Conservation (phyloP, 306 rosid genomes). For the Quercus aquifolioides region DNA sequence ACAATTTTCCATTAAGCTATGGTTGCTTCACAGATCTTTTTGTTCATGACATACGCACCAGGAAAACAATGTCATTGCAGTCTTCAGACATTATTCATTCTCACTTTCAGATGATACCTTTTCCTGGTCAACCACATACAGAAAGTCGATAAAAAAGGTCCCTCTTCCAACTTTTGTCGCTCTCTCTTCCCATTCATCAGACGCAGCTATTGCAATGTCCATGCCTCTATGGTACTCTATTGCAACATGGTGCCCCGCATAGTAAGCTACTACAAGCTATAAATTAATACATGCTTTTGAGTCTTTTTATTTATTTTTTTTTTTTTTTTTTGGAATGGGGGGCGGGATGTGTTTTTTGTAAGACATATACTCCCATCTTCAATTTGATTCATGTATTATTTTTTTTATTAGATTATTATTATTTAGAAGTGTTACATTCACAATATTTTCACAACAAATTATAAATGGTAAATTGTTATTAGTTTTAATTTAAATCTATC, state of each 20-base stretch:
- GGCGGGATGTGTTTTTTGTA: too few species aligned
- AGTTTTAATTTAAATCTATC: too few species aligned
- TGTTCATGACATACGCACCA: background rate
- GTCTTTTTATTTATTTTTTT: too few species aligned
- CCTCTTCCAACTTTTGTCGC: background rate
- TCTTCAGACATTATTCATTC: background rate
- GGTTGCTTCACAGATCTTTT: background rate
- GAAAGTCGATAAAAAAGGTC: background rate
- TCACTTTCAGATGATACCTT: background rate
- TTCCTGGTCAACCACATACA: background rate
- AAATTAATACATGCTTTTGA: too few species aligned
- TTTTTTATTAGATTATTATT: too few species aligned
- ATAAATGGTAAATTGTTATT: too few species aligned
- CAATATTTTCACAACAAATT: too few species aligned
- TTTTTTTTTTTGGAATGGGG: too few species aligned
- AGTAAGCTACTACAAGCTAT: too few species aligned
- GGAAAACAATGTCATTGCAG: background rate
- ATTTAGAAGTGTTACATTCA: too few species aligned
- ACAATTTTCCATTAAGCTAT: background rate
- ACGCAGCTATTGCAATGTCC: background rate
- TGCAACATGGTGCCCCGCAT: background rate
- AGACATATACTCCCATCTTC: background rate
- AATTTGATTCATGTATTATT: background rate
- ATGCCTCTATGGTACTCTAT: background rate
- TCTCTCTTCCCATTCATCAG: background rate